Percentiles rank a stretch among this genome's conserved stretches.
Evolutionary conservation across 192 early-diverging fungal genomes (phyloP).

Genomic region (Backusella luteola): DNA sequence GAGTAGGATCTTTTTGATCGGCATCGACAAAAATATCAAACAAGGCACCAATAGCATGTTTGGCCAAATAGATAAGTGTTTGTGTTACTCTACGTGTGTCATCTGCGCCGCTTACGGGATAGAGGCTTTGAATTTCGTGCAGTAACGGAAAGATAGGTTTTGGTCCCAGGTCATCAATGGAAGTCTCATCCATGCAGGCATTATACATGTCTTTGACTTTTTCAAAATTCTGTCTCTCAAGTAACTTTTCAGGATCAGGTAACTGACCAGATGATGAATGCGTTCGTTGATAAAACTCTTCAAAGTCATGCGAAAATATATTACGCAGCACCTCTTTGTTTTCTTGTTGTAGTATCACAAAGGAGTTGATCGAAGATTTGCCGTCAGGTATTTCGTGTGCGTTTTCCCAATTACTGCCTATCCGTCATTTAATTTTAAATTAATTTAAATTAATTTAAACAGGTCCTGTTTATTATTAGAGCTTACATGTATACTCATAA

Average conservation of each 20-base stretch:
- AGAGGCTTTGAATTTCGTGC: slow-evolving; percentile 33
- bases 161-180: slow-evolving; percentile 40
- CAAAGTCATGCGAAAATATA: slow-evolving; percentile 49
- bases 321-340: slow-evolving; percentile 41
- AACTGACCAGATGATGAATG: slow-evolving; percentile 31
- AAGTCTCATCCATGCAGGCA: slow-evolving; percentile 55
- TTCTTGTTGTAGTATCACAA: slow-evolving; percentile 2
- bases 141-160: slow-evolving; percentile 47
- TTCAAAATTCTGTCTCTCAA: slow-evolving; percentile 56
- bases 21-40: slow-evolving; percentile 49
- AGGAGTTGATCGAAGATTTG: slow-evolving; percentile 40
- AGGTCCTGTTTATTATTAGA: not conserved
- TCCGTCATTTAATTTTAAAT: not conserved
- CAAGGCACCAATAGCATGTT: slow-evolving; percentile 33
- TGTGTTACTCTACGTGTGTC: not conserved
- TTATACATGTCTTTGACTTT: slow-evolving; percentile 59
- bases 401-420: slow-evolving; percentile 57
- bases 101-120: slow-evolving; percentile 8
- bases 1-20: slow-evolving; percentile 59
- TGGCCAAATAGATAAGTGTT: slow-evolving; percentile 3
- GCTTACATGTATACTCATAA: slow-evolving; percentile 62
- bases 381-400: slow-evolving; percentile 62
- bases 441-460: not conserved
- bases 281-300: slow-evolving; percentile 28
- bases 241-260: slow-evolving; percentile 42